Percentiles rank a stretch among this genome's conserved stretches.
Evolutionary conservation across 2,329 filamentous ascomycete species (phyloP).

Genomic region (Neonectria punicea): DNA sequence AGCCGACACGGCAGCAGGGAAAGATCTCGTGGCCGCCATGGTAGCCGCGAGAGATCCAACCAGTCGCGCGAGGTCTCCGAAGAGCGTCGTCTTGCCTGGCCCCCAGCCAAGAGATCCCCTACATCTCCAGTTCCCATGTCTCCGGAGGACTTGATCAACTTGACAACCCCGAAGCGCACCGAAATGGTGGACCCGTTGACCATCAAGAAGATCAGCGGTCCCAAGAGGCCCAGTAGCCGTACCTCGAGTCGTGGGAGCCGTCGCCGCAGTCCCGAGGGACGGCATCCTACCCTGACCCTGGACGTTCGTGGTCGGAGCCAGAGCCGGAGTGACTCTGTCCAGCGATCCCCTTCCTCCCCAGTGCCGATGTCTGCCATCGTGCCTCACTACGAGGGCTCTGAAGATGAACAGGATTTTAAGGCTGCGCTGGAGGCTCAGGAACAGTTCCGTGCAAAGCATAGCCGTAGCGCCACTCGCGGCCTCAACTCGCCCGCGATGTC

Average conservation of each 20-base stretch:
- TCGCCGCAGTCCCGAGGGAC: slow-evolving; percentile 58
- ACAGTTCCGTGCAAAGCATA: slow-evolving; percentile 65
- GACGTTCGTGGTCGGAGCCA: slow-evolving; percentile 72
- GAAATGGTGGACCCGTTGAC: slow-evolving; percentile 55
- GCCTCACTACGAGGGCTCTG: slow-evolving; percentile 56
- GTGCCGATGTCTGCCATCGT: slow-evolving; percentile 73
- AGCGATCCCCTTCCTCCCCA: slow-evolving; percentile 83
- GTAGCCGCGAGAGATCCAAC: slow-evolving; percentile 60
- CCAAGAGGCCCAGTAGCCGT: slow-evolving; percentile 54
- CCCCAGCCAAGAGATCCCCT: slow-evolving; percentile 85
- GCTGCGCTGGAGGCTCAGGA: slow-evolving; percentile 65
- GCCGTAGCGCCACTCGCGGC: slow-evolving; percentile 60
- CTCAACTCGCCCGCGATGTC: slow-evolving; percentile 49
- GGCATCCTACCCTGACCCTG: slow-evolving; percentile 53
- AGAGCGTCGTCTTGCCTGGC: slow-evolving; percentile 76
- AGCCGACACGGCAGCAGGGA: slow-evolving; percentile 66
- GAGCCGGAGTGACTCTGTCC: slow-evolving; percentile 65
- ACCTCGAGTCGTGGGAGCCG: slow-evolving; percentile 61
- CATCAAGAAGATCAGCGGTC: slow-evolving; percentile 54
- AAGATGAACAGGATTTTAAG: slow-evolving; percentile 72
- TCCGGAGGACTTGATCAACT: slow-evolving; percentile 80
- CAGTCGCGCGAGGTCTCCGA: slow-evolving; percentile 72
- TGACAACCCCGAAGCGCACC: slow-evolving; percentile 59
- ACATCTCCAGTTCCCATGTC: slow-evolving; percentile 96
- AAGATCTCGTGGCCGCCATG: slow-evolving; percentile 58